phyloP scores from a whole-genome alignment of 257 asterid genomes.

The Nicotiana otophora region DNA sequence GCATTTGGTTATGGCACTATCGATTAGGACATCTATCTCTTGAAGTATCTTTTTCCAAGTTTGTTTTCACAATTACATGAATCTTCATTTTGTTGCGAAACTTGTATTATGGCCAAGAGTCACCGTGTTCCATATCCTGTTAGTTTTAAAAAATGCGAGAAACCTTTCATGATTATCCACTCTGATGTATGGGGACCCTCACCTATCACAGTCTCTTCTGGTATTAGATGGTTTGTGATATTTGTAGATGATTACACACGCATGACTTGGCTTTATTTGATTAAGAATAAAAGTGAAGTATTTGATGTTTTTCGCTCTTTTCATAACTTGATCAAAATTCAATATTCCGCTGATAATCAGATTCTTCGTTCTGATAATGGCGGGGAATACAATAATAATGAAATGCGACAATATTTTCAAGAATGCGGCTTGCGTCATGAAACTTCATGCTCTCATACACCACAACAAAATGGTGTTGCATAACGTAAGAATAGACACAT shows the following conservation, averaged over 20 bases:
- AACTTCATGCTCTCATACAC: neutral
- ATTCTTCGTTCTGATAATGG: neutral
- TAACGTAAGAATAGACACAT: neutral
- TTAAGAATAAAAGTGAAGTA: neutral
- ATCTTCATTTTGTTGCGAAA: too few species aligned
- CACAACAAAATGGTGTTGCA: neutral
- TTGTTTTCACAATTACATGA: neutral
- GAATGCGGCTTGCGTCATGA: neutral
- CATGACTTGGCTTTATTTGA: neutral
- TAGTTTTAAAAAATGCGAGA: too few species aligned
- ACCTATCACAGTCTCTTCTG: neutral
- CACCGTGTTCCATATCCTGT: too few species aligned
- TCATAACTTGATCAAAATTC: neutral
- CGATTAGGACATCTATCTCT: neutral
- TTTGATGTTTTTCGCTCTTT: neutral
- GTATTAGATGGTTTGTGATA: neutral
- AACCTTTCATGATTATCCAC: too few species aligned
- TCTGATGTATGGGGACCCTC: neutral
- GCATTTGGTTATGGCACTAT: constrained; percentile 10
- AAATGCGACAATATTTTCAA: neutral
- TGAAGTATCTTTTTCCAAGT: neutral
- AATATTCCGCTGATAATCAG: neutral
- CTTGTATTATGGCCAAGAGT: too few species aligned
- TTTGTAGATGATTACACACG: constrained; percentile 7
- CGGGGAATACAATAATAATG: neutral